Conservation (phyloP, 2,329 filamentous ascomycete species). For the Colletotrichum caudatum region DNA sequence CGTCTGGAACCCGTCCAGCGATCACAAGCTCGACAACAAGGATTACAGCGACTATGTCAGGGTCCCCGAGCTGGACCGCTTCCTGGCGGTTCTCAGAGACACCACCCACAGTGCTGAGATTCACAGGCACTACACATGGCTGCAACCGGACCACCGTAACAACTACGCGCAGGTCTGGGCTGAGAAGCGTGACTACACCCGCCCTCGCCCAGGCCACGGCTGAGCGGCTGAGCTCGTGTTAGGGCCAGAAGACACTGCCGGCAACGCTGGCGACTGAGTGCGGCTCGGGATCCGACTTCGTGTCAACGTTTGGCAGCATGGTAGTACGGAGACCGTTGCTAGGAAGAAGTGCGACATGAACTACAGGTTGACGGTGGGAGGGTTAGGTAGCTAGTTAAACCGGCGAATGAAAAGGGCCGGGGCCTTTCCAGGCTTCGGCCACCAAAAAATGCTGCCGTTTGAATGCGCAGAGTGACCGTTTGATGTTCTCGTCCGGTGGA, state of each 20-base stretch:
- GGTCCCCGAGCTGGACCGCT: slow-evolving; percentile 29
- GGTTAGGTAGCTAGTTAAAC: background rate
- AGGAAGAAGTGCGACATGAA: too few species aligned
- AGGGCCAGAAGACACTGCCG: background rate
- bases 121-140: slow-evolving; percentile 23
- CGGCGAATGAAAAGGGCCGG: background rate
- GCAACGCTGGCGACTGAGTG: background rate
- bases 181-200: slow-evolving; percentile 4
- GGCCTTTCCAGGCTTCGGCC: background rate
- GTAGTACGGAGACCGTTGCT: background rate
- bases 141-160: slow-evolving; percentile 10
- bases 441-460: background rate
- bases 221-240: background rate
- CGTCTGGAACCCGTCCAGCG: slow-evolving; percentile 17
- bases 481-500: background rate
- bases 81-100: slow-evolving; percentile 13
- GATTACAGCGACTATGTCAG: slow-evolving; percentile 16
- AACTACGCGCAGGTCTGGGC: background rate
- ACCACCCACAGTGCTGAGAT: slow-evolving; percentile 8
- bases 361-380: background rate
- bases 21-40: slow-evolving; percentile 3
- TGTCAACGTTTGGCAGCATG: background rate
- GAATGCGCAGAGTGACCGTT: background rate
- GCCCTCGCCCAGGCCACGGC: background rate
- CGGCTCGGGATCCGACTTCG: too few species aligned